Evolutionary conservation across 2,329 filamentous ascomycete genomes (phyloP).

Genomic region (Colletotrichum liaoningense): DNA sequence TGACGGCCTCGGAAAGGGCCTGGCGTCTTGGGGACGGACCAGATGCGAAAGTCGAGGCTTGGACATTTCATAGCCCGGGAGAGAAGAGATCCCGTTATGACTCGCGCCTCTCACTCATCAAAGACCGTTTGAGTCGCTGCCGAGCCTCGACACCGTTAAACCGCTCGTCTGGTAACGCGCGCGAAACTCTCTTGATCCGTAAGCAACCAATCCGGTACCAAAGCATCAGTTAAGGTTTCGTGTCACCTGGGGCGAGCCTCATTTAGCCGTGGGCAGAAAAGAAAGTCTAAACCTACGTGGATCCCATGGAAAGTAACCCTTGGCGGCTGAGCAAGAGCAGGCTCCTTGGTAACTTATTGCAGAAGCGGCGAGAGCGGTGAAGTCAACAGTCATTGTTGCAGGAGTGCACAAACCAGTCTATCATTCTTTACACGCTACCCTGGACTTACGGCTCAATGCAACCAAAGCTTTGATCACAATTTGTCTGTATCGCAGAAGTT

Average conservation of each 20-base stretch:
- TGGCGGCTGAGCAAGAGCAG: background rate
- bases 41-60: background rate
- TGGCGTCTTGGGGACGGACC: background rate
- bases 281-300: background rate
- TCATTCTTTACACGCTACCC: background rate
- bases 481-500: background rate
- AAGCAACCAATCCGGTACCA: background rate
- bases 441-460: constrained; percentile 1
- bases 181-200: background rate
- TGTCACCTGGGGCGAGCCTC: background rate
- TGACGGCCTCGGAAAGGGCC: background rate
- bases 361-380: background rate
- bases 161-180: background rate
- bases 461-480: constrained; percentile 2
- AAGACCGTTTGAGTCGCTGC: background rate
- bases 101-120: background rate
- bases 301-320: background rate
- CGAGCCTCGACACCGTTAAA: background rate
- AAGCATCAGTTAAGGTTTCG: constrained; percentile 10
- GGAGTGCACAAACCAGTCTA: background rate
- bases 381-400: background rate
- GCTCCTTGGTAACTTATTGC: background rate
- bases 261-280: background rate
- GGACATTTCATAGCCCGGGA: background rate
- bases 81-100: background rate